Conservation (phyloP, 208 protist genomes). For the Trichomonas gallinae region DNA sequence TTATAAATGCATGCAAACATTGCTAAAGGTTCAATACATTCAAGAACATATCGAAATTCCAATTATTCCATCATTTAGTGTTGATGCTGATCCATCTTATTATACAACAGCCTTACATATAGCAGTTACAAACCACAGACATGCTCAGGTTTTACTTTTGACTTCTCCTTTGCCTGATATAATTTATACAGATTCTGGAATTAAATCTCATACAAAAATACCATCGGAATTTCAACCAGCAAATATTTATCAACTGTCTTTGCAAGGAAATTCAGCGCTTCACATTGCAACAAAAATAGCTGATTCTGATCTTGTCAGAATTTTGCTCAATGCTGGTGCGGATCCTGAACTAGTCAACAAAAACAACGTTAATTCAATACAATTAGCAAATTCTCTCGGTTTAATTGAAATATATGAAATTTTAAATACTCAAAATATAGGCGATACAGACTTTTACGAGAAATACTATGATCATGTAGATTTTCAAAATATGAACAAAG, state of each 20-base stretch:
- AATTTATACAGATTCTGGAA: not conserved
- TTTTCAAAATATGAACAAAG: not conserved
- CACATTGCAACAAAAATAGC: not conserved
- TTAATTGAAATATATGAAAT: not conserved
- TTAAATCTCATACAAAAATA: not conserved
- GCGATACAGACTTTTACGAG: not conserved
- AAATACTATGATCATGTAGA: not conserved
- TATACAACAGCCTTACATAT: not conserved
- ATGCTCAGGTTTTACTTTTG: not conserved
- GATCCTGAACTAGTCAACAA: not conserved
- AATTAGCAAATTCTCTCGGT: not conserved
- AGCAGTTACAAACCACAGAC: not conserved
- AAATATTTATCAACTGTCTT: not conserved
- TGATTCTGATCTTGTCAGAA: not conserved
- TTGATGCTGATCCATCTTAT: not conserved
- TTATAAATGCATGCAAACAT: not conserved
- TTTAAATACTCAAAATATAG: not conserved
- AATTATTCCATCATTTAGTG: not conserved
- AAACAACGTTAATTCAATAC: not conserved
- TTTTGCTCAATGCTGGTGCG: not conserved
- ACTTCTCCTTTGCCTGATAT: not conserved
- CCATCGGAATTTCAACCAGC: not conserved
- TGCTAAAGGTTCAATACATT: not conserved
- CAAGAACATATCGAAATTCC: not conserved
- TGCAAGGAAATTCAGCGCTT: not conserved